Conservation (phyloP, 139 green algal species). For the Auxenochlorella protothecoides region DNA sequence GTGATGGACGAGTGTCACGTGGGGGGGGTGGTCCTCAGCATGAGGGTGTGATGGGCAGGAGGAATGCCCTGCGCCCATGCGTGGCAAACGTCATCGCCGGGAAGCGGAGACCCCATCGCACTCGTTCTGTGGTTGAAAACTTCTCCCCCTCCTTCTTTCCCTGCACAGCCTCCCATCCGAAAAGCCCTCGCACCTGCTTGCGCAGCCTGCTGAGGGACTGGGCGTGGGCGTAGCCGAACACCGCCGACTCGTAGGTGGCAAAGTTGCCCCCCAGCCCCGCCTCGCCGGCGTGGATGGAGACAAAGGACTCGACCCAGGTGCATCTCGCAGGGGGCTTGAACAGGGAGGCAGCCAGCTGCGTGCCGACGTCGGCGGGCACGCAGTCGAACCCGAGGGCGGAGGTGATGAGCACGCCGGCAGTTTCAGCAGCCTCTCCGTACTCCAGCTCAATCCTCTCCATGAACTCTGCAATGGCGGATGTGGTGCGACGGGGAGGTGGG, state of each 20-base stretch:
- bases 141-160: constrained; percentile 1
- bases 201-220: constrained; percentile 21
- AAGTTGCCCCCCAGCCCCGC: constrained; percentile 14
- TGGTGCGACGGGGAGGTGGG: neutral
- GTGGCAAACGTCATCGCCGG: too few species aligned
- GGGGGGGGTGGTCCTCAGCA: too few species aligned
- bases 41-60: too few species aligned
- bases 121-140: too few species aligned
- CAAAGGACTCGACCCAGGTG: constrained; percentile 24
- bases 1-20: too few species aligned
- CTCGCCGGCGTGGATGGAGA: constrained; percentile 15
- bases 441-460: constrained; percentile 52
- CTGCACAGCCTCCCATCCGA: neutral
- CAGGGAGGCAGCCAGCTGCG: neutral
- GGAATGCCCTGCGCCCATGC: too few species aligned
- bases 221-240: constrained; percentile 39
- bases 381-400: constrained; percentile 52
- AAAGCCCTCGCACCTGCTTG: neutral
- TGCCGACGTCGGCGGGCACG: constrained; percentile 23
- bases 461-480: constrained; percentile 39
- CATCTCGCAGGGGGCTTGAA: constrained; percentile 24
- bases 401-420: constrained; percentile 27
- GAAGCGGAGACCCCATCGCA: too few species aligned
- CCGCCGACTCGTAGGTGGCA: constrained; percentile 41
- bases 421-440: constrained; percentile 24